Evolutionary conservation across 306 rosid genomes (phyloP), one percentile per base, ranked within the genome.

Genomic region (Rubus parviflorus): DNA sequence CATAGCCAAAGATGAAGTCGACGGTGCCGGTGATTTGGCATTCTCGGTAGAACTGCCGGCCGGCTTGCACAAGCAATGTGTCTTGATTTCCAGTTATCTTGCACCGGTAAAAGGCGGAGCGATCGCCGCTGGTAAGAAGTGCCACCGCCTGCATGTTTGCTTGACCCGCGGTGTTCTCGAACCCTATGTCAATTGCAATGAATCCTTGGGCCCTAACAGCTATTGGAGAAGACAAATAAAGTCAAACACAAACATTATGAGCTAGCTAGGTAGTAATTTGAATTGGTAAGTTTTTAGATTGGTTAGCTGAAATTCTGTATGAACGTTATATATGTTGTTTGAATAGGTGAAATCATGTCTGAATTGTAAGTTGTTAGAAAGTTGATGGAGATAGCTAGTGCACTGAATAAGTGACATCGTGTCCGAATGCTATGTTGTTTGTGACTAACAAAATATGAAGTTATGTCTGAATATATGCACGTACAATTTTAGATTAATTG

Each of bases 1-100:
- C 68, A 6, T 13, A 57, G 23, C 77, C 77, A 22, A 74, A 74
- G 41, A 74, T 45, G 77, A 74, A 74, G 57, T 74, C 77, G 10
- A 74, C 45, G 3, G 43, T 74, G 56, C 77, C 77, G 3, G 25
- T 23, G 54, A 74, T 60, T 23, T 23, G 8, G 56, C 77, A 74
- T 8, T 60, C 70, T 45, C 69, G 53, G 25, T 20, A 74, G 68
- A 74, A 74, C 16, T 43, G 69, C 7, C 69, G 77, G 11, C 68
- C 68, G 23, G 42, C 14, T 1, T 14, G 77, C 30, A 74, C 77
- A 15, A 45, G 56, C 53, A 74, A 60, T 8, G 77, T 13, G 54
- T 74, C 77, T 58, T 74, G 77, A 53, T 74, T 22, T 43, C 77
- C 77, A 2, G 25, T 17, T 35, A 74, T 58, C 57, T 43, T 74